phyloP scores from a whole-genome alignment of 441 rosid genomes.

The Populus tomentosa region DNA sequence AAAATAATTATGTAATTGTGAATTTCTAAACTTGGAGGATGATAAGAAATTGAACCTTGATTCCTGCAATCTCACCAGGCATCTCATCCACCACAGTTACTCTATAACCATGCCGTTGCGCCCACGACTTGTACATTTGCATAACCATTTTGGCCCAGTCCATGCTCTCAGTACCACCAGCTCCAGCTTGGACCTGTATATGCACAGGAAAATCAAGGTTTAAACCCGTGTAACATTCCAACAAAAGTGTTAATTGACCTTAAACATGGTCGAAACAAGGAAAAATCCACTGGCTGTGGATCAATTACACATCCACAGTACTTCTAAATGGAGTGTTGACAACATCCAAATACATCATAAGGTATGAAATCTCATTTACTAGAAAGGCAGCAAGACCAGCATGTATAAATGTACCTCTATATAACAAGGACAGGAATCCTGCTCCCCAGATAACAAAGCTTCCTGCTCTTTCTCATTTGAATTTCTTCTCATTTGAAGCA shows the following conservation, averaged over 20 bases:
- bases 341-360: not conserved
- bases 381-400: not conserved
- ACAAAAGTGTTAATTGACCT: not conserved
- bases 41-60: slow-evolving; percentile 64
- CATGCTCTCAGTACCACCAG: slow-evolving; percentile 98
- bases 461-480: slow-evolving; percentile 88
- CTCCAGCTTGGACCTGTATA: slow-evolving; percentile 92
- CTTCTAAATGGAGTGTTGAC: not conserved
- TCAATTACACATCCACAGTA: not conserved
- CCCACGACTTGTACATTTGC: slow-evolving; percentile 92
- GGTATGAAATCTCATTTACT: not conserved
- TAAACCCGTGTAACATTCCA: slow-evolving; percentile 7
- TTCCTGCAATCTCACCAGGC: slow-evolving; percentile 91
- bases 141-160: slow-evolving; percentile 98
- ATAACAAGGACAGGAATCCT: slow-evolving; percentile 75
- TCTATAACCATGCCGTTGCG: slow-evolving; percentile 58
- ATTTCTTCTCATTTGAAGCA: slow-evolving; percentile 72
- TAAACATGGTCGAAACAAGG: not conserved
- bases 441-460: slow-evolving; percentile 83
- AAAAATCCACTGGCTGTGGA: not conserved
- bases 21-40: not conserved
- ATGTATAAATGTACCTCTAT: slow-evolving; percentile 53
- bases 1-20: not conserved
- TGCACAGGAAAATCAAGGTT: slow-evolving; percentile 15
- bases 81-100: slow-evolving; percentile 82